phyloP scores from a whole-genome alignment of 805 yeast genomes.

The Phaffomyces opuntiae region DNA sequence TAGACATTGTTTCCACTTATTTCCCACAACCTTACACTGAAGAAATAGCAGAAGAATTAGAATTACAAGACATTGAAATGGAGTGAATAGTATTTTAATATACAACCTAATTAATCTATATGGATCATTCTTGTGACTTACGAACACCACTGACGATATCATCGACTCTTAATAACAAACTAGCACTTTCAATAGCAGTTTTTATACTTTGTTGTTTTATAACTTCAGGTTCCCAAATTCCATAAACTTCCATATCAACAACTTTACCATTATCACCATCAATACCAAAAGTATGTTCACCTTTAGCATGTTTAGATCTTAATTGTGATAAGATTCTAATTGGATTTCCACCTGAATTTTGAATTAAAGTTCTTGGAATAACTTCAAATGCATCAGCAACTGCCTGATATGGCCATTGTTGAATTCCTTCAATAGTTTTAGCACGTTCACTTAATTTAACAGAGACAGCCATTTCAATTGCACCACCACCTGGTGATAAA shows the following conservation, averaged over 20 bases:
- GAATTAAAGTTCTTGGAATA: slow-evolving; percentile 94
- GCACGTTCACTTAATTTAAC: slow-evolving; percentile 87
- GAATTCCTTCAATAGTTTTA: slow-evolving; percentile 86
- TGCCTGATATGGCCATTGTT: slow-evolving; percentile 98
- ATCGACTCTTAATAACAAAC: slow-evolving; percentile 89
- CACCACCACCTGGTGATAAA: slow-evolving; percentile 98
- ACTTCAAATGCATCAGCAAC: slow-evolving; percentile 99
- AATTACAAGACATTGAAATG: slow-evolving; percentile 3
- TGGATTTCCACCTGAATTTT: slow-evolving; percentile 97
- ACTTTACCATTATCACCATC: slow-evolving; percentile 93
- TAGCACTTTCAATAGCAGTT: slow-evolving; percentile 97
- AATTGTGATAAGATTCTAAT: slow-evolving; percentile 82
- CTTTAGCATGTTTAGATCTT: slow-evolving; percentile 95
- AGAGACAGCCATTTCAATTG: slow-evolving; percentile 97
- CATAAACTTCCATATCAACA: slow-evolving; percentile 92
- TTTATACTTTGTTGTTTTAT: slow-evolving; percentile 94
- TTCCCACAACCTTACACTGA: slow-evolving; percentile 32
- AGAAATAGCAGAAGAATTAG: slow-evolving; percentile 4
- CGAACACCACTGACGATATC: slow-evolving; percentile 97
- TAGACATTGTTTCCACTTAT: slow-evolving; percentile 46
- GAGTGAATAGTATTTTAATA: neutral
- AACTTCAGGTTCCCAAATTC: slow-evolving; percentile 99
- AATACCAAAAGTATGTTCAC: slow-evolving; percentile 77
- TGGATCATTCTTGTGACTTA: slow-evolving; percentile 29
- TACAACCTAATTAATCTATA: neutral